These are phyloP conservation scores for Talaromyces sp. DNA, from an alignment of 2,329 filamentous ascomycete species.

Conservation along the genomic window DNA sequence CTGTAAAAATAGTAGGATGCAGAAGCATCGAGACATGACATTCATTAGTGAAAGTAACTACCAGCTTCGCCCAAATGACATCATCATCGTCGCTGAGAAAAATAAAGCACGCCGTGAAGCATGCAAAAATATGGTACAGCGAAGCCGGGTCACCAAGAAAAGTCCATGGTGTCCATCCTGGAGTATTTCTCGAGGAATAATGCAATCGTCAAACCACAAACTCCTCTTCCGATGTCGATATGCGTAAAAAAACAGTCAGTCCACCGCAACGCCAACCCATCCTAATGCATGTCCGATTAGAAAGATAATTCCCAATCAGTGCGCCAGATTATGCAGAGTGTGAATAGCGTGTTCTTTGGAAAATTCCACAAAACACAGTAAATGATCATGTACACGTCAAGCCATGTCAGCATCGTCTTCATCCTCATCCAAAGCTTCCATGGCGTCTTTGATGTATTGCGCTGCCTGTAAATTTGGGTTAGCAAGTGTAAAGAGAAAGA, in stretches of 20 bases:
- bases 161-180: neutral
- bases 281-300: constrained; percentile 10
- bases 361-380: neutral
- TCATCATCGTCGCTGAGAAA: neutral
- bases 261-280: constrained; percentile 10
- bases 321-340: constrained; percentile 6
- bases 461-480: constrained; percentile 58
- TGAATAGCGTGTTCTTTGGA: neutral
- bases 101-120: neutral
- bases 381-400: constrained; percentile 17
- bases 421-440: constrained; percentile 74
- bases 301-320: constrained; percentile 3
- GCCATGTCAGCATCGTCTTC: constrained; percentile 53
- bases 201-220: neutral
- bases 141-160: neutral
- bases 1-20: neutral
- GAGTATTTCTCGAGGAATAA: neutral
- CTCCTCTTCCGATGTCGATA: neutral
- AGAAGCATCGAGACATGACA: neutral
- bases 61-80: neutral
- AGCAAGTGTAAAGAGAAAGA: constrained; percentile 13
- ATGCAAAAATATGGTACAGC: neutral
- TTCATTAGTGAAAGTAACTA: neutral
- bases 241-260: neutral
- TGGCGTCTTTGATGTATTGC: constrained; percentile 91